Conservation (phyloP, 2,329 filamentous ascomycete genomes). For the Cercospora zeina region DNA sequence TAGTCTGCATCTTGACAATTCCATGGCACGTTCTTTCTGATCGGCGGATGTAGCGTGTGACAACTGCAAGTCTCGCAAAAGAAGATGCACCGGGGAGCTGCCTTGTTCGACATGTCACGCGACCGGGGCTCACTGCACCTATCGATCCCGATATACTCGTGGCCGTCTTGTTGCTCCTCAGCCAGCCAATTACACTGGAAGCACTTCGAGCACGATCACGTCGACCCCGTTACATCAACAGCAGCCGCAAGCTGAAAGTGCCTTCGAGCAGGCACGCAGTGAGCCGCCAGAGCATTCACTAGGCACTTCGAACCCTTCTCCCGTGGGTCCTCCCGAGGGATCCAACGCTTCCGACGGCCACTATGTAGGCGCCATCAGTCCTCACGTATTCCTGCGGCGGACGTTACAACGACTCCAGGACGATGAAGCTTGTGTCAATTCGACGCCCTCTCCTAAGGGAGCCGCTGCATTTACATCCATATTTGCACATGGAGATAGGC, state of each 20-base stretch:
- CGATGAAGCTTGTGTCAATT: conserved; percentile 20
- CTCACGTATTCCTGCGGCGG: conserved; percentile 49
- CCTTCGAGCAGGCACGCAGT: not conserved
- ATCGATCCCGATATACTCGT: conserved; percentile 53
- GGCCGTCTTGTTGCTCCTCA: conserved; percentile 34
- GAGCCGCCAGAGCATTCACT: conserved; percentile 8
- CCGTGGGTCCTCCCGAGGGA: conserved; percentile 26
- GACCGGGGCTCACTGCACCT: conserved; percentile 47
- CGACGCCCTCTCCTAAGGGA: conserved; percentile 20
- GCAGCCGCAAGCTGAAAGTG: not conserved
- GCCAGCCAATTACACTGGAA: not conserved
- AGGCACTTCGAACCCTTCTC: conserved; percentile 19
- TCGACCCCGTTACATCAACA: not conserved
- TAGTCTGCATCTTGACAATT: not conserved
- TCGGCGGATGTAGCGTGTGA: conserved; percentile 34
- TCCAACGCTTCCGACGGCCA: conserved; percentile 30
- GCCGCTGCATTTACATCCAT: conserved; percentile 46
- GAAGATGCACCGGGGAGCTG: conserved; percentile 45
- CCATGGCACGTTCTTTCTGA: conserved; percentile 7
- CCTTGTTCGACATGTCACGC: conserved; percentile 44
- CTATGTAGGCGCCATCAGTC: conserved; percentile 35
- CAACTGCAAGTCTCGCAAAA: conserved; percentile 43
- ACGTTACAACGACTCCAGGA: conserved; percentile 53
- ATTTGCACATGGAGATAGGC: conserved; percentile 55
- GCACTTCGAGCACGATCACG: not conserved